Evolutionary conservation across 106 monocot species (phyloP).

Genomic region (Dioscorea dumetorum): DNA sequence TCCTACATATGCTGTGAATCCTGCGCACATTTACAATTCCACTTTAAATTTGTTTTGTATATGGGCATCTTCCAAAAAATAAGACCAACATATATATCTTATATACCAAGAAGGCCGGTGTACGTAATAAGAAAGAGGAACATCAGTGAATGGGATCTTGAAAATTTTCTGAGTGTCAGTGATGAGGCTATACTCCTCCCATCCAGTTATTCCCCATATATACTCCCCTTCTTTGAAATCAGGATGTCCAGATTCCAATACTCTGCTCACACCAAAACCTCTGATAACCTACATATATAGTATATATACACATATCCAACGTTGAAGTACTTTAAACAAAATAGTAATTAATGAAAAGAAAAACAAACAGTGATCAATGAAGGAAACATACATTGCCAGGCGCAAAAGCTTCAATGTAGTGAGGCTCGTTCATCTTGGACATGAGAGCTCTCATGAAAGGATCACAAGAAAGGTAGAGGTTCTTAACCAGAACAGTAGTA

Average conservation of each 20-base stretch:
- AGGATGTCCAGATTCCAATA: slow-evolving; percentile 10
- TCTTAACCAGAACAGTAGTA: slow-evolving; percentile 30
- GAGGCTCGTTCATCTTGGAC: not conserved
- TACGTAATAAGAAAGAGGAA: slow-evolving; percentile 10
- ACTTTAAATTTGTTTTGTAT: too few species aligned
- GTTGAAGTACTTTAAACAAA: too few species aligned
- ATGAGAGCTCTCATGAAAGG: not conserved
- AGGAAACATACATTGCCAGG: not conserved
- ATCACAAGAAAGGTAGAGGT: slow-evolving; percentile 41
- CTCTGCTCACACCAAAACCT: slow-evolving; percentile 5
- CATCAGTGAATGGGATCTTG: slow-evolving; percentile 10
- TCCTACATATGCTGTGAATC: slow-evolving; percentile 11
- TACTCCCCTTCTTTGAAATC: slow-evolving; percentile 13
- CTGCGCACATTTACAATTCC: too few species aligned
- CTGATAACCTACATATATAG: not conserved
- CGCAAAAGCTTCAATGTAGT: not conserved
- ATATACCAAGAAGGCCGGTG: slow-evolving; percentile 13
- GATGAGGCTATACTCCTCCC: slow-evolving; percentile 16
- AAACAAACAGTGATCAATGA: not conserved
- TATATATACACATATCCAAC: not conserved
- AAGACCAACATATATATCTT: too few species aligned
- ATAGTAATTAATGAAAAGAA: not conserved
- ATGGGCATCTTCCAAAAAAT: not conserved
- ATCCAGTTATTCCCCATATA: slow-evolving; percentile 9
- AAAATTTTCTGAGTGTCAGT: not conserved